Evolutionary conservation across 768 basidiomycete genomes (phyloP), one percentile per base, ranked within the genome.

Genomic region (Kwoniella europaea): DNA sequence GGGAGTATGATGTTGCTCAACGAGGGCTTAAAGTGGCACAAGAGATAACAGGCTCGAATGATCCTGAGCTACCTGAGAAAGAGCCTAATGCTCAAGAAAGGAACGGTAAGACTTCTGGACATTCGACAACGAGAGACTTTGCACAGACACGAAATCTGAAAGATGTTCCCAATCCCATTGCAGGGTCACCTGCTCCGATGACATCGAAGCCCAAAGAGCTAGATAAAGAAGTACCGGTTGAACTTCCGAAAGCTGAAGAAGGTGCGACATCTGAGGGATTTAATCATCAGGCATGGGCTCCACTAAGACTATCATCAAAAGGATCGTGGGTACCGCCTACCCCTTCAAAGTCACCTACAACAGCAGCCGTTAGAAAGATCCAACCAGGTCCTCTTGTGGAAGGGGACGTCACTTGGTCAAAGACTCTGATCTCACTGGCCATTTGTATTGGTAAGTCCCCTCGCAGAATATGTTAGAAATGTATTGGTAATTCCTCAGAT

Each of bases 371-470:
- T 13, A 58, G 13, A 13, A 2, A 27, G 10, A 29, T 44, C 3
- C 20, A 18, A 27, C 18, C 16, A 18, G 44, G 29, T 42, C 24
- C 15, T 2, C 1, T 13, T 18, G 42, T 44, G 20, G 13, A 4
- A 53, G 64, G 10, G 12, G 20, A 16, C 10, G 24, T 56, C 50
- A 60, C 44, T n/a, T 67, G 66, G 66, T 60, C 66, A 29, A 43
- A 59, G 58, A 59, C 41, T 12, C 29, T 67, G n/a, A 46, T 67
- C 7, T 13, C 66, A 16, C 44, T 67, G n/a, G 58, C 66, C 6
- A 53, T 22, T 15, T 68, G 67, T 46, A 61, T 68, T 24, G 67
- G 67, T 24, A 2, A 24, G 24, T n/a, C n/a, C n/a, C n/a, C n/a
- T n/a, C n/a, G n/a, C n/a, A n/a, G n/a, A n/a, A n/a, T n/a, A n/a